Conservation (phyloP, 495 filamentous ascomycete genomes). For the Aspergillus hancockii region DNA sequence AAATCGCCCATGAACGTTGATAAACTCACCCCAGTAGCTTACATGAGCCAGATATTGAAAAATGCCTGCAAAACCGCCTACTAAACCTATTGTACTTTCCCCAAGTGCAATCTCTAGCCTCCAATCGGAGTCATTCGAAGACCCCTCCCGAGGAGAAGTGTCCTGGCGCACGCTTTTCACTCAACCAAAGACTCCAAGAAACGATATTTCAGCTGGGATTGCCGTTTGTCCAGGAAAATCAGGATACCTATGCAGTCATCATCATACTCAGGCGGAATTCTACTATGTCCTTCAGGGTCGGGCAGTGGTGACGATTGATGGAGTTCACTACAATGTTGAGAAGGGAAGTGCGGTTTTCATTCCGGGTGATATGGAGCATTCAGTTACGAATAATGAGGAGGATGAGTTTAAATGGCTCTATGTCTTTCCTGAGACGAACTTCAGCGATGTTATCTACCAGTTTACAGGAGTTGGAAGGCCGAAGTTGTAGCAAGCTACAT, state of each 20-base stretch:
- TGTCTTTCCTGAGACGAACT: conserved; percentile 34
- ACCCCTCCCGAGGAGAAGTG: conserved; percentile 18
- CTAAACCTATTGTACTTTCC: not conserved
- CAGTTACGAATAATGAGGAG: conserved; percentile 28
- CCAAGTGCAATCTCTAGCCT: not conserved
- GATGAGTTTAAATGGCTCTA: conserved; percentile 36
- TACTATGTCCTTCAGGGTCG: conserved; percentile 38
- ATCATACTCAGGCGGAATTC: conserved; percentile 39
- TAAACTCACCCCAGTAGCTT: not conserved
- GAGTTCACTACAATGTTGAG: conserved; percentile 17
- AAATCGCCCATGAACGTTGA: not conserved
- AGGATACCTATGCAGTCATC: conserved; percentile 33
- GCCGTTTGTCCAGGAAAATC: conserved; percentile 26
- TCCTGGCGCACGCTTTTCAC: conserved; percentile 43
- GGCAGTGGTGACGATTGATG: conserved; percentile 33
- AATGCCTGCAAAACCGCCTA: not conserved
- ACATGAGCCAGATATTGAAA: not conserved
- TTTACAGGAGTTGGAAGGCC: conserved; percentile 15
- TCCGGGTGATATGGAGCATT: conserved; percentile 38
- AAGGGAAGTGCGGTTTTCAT: conserved; percentile 36
- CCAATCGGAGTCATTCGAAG: conserved; percentile 23
- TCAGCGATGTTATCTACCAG: conserved; percentile 38
- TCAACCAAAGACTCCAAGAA: conserved; percentile 24
- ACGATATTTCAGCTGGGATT: conserved; percentile 34
- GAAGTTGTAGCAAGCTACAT: not conserved